Evolutionary conservation across 108 stramenopile species (phyloP).

Genomic region (Nitzschia palea): DNA sequence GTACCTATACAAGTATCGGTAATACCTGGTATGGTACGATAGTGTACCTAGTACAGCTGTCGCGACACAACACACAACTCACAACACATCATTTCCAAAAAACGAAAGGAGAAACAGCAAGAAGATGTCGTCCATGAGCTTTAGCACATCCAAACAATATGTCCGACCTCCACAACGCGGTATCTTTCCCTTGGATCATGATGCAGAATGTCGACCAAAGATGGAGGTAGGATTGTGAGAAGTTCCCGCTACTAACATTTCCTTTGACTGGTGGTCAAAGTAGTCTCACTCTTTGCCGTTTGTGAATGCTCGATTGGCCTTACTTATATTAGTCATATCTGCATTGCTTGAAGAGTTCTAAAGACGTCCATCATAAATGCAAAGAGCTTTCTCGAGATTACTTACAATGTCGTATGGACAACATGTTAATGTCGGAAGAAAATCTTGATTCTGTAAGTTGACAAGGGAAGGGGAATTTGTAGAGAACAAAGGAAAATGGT

Average conservation of each 20-base stretch:
- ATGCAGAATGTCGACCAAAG: constrained; percentile 69
- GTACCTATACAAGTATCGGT: too few species aligned
- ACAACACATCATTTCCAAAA: too few species aligned
- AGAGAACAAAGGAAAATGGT: too few species aligned
- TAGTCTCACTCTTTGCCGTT: neutral
- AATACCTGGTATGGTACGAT: too few species aligned
- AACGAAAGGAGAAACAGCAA: too few species aligned
- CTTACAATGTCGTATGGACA: constrained; percentile 89
- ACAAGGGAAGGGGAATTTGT: too few species aligned
- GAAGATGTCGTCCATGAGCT: constrained; percentile 65
- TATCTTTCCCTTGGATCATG: constrained; percentile 90
- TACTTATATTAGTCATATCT: constrained; percentile 50
- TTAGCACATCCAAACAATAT: constrained; percentile 75
- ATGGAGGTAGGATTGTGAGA: too few species aligned
- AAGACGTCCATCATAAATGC: constrained; percentile 84
- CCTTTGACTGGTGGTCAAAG: neutral
- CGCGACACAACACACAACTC: too few species aligned
- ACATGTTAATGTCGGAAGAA: constrained; percentile 77
- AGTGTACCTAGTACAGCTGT: too few species aligned
- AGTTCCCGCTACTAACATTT: neutral
- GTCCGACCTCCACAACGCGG: constrained; percentile 87
- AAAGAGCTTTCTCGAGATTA: constrained; percentile 76
- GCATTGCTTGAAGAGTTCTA: constrained; percentile 72
- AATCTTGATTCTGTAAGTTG: constrained; percentile 73
- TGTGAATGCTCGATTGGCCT: too few species aligned